Conservation (phyloP, 768 basidiomycete species). For the Zangia roseola region DNA sequence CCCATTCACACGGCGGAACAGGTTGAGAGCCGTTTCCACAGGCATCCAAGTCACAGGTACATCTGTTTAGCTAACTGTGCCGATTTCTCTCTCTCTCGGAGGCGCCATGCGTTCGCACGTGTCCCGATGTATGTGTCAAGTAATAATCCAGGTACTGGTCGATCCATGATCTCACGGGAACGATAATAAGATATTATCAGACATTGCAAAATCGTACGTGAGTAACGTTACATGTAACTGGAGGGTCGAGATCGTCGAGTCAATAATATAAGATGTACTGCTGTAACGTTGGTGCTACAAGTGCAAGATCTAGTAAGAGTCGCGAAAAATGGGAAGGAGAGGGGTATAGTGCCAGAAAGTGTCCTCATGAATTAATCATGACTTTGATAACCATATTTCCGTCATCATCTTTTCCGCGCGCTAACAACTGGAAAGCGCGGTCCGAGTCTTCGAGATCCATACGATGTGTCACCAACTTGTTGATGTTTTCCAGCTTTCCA, state of each 20-base stretch:
- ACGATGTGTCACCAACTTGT: conserved; percentile 79
- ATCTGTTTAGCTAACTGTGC: conserved; percentile 9
- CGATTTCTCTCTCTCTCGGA: conserved; percentile 1
- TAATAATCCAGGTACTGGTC: conserved; percentile 3
- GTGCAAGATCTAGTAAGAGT: conserved; percentile 11
- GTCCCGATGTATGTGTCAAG: conserved; percentile 7
- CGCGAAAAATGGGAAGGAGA: not conserved
- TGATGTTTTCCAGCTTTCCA: conserved; percentile 61
- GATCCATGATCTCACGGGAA: conserved; percentile 14
- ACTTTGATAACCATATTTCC: conserved; percentile 89
- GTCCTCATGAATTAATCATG: conserved; percentile 58
- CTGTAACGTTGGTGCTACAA: conserved; percentile 12
- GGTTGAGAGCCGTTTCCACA: conserved; percentile 4
- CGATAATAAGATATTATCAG: conserved; percentile 1
- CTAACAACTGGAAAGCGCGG: conserved; percentile 80
- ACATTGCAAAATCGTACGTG: conserved; percentile 8
- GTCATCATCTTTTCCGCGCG: conserved; percentile 71
- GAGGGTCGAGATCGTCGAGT: conserved; percentile 8
- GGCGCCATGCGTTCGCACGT: conserved; percentile 3
- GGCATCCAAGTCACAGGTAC: conserved; percentile 8
- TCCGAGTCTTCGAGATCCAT: conserved; percentile 62
- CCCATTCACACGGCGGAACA: conserved; percentile 20
- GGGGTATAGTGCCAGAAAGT: not conserved
- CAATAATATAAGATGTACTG: conserved; percentile 8
- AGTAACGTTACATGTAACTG: conserved; percentile 26